Evolutionary conservation across 1,284 basidiomycete species (phyloP), one percentile per base, ranked within the genome.

Genomic region (Tremellales sp.): DNA sequence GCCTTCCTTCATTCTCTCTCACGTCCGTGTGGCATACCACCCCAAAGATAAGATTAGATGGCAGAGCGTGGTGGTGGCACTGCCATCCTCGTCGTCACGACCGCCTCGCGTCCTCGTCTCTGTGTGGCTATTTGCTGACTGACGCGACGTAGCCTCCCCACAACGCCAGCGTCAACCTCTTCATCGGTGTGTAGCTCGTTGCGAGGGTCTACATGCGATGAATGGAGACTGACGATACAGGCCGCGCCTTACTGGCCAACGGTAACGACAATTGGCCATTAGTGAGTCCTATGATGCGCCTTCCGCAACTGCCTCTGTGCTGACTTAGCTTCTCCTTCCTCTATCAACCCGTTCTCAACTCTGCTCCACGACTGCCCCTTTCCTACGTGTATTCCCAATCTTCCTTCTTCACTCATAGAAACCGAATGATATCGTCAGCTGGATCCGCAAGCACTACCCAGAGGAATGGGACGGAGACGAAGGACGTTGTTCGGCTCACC

Each of bases 191-290:
- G 67, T 61, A 8, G 2, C 8, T 23, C 33, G 3, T 31, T 42
- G n/a, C n/a, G n/a, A n/a, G n/a, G 11, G 11, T 21, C 21, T 45
- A 26, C 17, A 25, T 29, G 15, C 6, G 31, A 29, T 11, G 25
- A 24, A 22, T 36, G 11, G 19, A 12, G 11, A 4, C 12, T n/a
- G 17, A 22, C 15, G 21, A 45, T 29, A 22, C 17, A 60, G 68
- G 69, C 45, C 68, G 70, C 37, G 70, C 70, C 39, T 54, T 72
- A 19, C 55, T 72, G 7, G 62, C 67, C 5, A 65, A 71, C 37
- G 70, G 70, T 15, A 72, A 72, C 51, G 70, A 72, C 53, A 72
- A 72, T 55, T 72, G 70, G 70, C 70, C 70, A 48, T 48, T 72
- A 55, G 70, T 72, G 49, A 60, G 65, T 52, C 21, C 15, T 43